These are phyloP conservation scores for Populus deltoides DNA, from an alignment of 345 rosid species.

Conservation along the genomic window DNA sequence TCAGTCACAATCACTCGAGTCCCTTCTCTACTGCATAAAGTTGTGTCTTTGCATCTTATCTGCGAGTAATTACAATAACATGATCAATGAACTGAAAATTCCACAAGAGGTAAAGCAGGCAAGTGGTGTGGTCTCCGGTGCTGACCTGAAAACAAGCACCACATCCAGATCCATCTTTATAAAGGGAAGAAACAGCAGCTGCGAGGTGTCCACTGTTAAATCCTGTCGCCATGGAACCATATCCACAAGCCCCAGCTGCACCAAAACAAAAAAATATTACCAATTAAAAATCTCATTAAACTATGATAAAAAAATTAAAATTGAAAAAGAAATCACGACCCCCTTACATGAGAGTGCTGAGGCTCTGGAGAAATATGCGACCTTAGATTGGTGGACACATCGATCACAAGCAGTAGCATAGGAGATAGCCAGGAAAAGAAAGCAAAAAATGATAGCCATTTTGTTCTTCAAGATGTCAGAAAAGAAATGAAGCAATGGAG, in stretches of 20 bases:
- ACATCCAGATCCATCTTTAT: constrained; percentile 83
- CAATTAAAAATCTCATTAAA: constrained; percentile 19
- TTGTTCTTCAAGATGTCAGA: background rate
- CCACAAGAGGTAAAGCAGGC: background rate
- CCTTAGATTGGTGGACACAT: constrained; percentile 70
- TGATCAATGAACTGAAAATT: background rate
- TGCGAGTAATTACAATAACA: constrained; percentile 18
- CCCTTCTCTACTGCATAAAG: constrained; percentile 59
- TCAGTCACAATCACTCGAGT: constrained; percentile 67
- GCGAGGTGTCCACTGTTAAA: constrained; percentile 74
- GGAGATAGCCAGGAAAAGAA: constrained; percentile 41
- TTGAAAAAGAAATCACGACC: background rate
- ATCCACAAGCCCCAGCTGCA: constrained; percentile 95
- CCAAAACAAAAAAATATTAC: background rate
- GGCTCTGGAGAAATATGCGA: constrained; percentile 60
- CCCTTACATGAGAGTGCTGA: constrained; percentile 62
- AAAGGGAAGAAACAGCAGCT: constrained; percentile 63
- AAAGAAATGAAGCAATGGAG: background rate
- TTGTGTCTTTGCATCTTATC: constrained; percentile 72
- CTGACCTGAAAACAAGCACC: constrained; percentile 85
- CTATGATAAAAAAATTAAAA: background rate
- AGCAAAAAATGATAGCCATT: constrained; percentile 40
- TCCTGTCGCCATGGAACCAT: constrained; percentile 63
- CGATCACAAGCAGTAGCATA: constrained; percentile 75
- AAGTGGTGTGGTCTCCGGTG: background rate